phyloP scores from a whole-genome alignment of 371 early-diverging fungal genomes.

The Syncephalastrum sp. region DNA sequence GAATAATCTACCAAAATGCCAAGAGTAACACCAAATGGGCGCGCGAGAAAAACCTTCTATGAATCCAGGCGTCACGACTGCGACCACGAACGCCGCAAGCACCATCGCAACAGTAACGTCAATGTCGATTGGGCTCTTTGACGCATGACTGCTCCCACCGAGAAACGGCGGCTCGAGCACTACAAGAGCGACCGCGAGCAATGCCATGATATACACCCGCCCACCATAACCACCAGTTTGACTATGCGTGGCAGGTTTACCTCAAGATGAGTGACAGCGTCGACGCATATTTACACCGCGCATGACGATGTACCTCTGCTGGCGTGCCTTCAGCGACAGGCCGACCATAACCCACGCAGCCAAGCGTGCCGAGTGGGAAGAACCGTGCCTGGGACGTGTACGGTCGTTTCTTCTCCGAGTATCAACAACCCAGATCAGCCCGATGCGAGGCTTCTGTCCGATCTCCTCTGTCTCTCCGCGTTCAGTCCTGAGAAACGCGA shows the following conservation, averaged over 20 bases:
- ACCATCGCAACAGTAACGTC: constrained; percentile 4
- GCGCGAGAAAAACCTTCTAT: constrained; percentile 18
- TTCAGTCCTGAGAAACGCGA: constrained; percentile 28
- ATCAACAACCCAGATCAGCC: constrained; percentile 31
- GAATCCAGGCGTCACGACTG: constrained; percentile 17
- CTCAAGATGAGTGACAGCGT: constrained; percentile 27
- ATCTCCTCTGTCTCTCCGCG: constrained; percentile 29
- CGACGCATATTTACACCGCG: constrained; percentile 32
- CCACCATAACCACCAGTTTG: constrained; percentile 26
- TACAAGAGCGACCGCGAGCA: constrained; percentile 29
- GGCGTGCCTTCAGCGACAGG: constrained; percentile 28
- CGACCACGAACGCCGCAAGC: neutral
- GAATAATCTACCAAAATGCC: constrained; percentile 33
- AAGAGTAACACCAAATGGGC: constrained; percentile 28
- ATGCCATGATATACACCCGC: constrained; percentile 35
- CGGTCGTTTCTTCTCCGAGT: constrained; percentile 35
- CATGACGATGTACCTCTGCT: constrained; percentile 37
- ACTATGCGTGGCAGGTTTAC: constrained; percentile 41
- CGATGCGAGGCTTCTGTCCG: constrained; percentile 35
- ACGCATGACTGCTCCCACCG: constrained; percentile 15
- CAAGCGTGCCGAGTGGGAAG: constrained; percentile 31
- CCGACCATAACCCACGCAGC: constrained; percentile 25
- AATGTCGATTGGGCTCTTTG: constrained; percentile 23
- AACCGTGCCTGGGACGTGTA: constrained; percentile 37
- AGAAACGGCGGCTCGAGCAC: constrained; percentile 13